Evolutionary conservation across 129 eudicot species (phyloP).

Genomic region (Tagetes patula): DNA sequence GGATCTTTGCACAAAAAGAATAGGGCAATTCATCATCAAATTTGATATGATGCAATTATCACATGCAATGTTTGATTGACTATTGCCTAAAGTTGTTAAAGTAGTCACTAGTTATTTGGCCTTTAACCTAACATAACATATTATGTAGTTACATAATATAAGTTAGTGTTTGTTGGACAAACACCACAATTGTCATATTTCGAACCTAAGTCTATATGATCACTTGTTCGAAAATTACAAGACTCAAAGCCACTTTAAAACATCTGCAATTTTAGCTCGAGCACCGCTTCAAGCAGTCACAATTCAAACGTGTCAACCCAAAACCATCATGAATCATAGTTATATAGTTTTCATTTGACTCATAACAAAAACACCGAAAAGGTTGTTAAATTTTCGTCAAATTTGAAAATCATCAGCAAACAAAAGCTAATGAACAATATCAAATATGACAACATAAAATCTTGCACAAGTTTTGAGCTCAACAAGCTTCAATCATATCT

Average conservation of each 20-base stretch:
- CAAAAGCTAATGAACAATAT: constrained; percentile 4
- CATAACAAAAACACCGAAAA: too few relatives aligned
- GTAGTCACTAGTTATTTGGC: not conserved
- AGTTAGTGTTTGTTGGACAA: too few relatives aligned
- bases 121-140: not conserved
- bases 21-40: not conserved
- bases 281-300: too few relatives aligned
- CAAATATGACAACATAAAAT: constrained; percentile 28
- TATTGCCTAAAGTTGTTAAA: not conserved
- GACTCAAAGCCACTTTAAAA: too few relatives aligned
- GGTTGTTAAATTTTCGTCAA: constrained; percentile 17
- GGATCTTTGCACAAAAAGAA: not conserved
- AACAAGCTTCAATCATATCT: constrained; percentile 14
- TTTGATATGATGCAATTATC: not conserved
- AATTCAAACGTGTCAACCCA: too few relatives aligned
- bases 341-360: too few relatives aligned
- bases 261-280: too few relatives aligned
- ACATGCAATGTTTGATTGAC: not conserved
- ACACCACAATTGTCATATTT: too few relatives aligned
- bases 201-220: too few relatives aligned
- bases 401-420: constrained; percentile 23
- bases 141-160: too few relatives aligned
- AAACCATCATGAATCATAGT: too few relatives aligned
- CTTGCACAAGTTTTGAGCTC: constrained; percentile 36
- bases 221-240: too few relatives aligned